Percentiles rank a stretch among this genome's conserved stretches.
phyloP scores from a whole-genome alignment of 768 basidiomycete genomes.

The Calocera viscosa region DNA sequence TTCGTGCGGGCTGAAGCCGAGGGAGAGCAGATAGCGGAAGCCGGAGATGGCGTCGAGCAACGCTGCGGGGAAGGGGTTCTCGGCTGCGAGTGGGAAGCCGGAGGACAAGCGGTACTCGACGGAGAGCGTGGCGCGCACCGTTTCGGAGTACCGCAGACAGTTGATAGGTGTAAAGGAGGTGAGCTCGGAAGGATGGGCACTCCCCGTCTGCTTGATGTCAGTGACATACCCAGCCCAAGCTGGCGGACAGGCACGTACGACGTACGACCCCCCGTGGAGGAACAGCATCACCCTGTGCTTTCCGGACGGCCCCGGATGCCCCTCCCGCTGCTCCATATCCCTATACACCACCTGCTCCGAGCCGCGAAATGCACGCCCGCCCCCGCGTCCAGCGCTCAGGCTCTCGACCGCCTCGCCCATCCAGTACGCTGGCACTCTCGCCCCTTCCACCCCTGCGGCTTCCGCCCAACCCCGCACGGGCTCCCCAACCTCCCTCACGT shows the following conservation, averaged over 20 bases:
- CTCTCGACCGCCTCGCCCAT: conserved; percentile 30
- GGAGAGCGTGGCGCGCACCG: conserved; percentile 14
- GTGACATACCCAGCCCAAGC: background rate
- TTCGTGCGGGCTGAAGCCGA: conserved; percentile 17
- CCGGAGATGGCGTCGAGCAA: conserved; percentile 17
- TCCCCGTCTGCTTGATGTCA: conserved; percentile 24
- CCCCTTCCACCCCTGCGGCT: conserved; percentile 31
- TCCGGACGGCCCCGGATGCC: too few species aligned
- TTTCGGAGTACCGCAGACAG: conserved; percentile 35
- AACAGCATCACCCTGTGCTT: conserved; percentile 18
- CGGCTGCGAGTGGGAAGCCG: background rate
- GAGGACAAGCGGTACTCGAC: conserved; percentile 16
- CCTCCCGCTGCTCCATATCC: background rate
- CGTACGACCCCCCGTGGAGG: conserved; percentile 16
- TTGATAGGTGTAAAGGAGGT: conserved; percentile 37
- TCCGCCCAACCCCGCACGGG: conserved; percentile 32
- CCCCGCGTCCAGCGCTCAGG: too few species aligned
- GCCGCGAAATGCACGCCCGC: too few species aligned
- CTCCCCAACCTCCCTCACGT: background rate
- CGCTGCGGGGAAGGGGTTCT: conserved; percentile 18
- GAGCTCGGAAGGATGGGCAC: conserved; percentile 44
- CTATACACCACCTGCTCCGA: background rate
- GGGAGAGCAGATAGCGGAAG: conserved; percentile 14
- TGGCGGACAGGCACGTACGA: background rate
- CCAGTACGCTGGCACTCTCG: conserved; percentile 48